phyloP scores from a whole-genome alignment of 148 eudicot genomes.

The Simmondsia chinensis region DNA sequence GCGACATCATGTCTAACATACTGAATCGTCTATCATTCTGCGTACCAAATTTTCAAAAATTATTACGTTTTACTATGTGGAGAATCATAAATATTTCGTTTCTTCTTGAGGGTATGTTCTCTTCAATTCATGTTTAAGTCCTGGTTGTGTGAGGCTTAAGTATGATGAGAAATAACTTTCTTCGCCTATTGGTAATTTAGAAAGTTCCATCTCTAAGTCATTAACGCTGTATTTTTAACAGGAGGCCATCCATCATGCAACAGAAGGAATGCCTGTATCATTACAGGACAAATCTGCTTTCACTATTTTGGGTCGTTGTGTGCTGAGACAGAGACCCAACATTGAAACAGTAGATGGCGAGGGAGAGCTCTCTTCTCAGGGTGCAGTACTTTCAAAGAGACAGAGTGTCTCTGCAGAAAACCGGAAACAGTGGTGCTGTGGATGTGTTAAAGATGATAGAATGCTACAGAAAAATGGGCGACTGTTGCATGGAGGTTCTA shows the following conservation, averaged over 20 bases:
- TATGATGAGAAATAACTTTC: neutral
- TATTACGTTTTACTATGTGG: too few species aligned
- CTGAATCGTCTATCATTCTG: too few species aligned
- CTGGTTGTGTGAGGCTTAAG: too few species aligned
- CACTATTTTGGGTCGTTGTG: constrained; percentile 55
- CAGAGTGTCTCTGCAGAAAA: constrained; percentile 12
- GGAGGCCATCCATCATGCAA: constrained; percentile 45
- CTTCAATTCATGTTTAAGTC: too few species aligned
- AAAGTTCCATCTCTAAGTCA: neutral
- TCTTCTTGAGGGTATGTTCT: neutral
- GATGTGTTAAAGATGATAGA: constrained; percentile 25
- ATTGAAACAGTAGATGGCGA: constrained; percentile 14
- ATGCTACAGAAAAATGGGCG: constrained; percentile 19
- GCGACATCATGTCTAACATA: too few species aligned
- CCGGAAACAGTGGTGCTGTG: constrained; percentile 17
- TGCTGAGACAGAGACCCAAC: constrained; percentile 14
- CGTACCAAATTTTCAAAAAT: too few species aligned
- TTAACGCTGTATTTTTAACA: constrained; percentile 8
- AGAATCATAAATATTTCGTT: too few species aligned
- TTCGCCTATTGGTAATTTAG: neutral
- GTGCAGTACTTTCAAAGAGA: constrained; percentile 8
- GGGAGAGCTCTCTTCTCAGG: neutral
- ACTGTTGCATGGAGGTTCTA: constrained; percentile 16
- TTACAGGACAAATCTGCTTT: constrained; percentile 59
- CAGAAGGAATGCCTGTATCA: constrained; percentile 42